Base-by-base conservation (phyloP, 441 rosid species). In the Mallotus repandus region DNA sequence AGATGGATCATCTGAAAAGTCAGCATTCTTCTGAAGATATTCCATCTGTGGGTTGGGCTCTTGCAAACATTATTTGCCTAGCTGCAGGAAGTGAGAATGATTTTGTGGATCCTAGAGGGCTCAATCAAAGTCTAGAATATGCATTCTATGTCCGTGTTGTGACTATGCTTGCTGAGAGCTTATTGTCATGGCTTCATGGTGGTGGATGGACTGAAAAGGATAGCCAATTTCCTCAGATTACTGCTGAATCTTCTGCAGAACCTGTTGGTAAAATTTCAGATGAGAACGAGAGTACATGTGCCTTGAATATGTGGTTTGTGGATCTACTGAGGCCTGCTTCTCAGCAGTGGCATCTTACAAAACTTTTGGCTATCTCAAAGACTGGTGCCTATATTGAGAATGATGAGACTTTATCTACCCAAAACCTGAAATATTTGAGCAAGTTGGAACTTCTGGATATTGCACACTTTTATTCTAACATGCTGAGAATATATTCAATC, bases 301-400 rank as follows among this genome's bases (percentile, higher is more conserved):
- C 89, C 77, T 78, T 79, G 59, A 85, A 85, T 76, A 80, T 81
- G 79, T 84, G 87, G 59, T 92, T 81, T 80, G 70, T 89, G 78
- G 92, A 94, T 77, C 84, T 86, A 66, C 76, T 87, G 76, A 84
- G 81, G 73, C 93, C 99, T 70, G 87, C 94, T 72, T 92, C 88
- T 83, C 91, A 96, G 84, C 99, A 88, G 78, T 92, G 97, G 91
- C 98, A 93, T 89, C 97, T 96, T 54, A 85, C 78, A 79, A 89
- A 84, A 81, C 93, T 96, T 69, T 64, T 96, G 86, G 88, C 84
- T 19, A 78, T 76, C 72, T 76, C 86, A 74, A 86, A 84, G 82
- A 79, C 61, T 32, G 84, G 77, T 79, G 77, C 78, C 57, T 3
- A 56, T 81, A 70, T 59, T 76, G 56, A 71, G 56, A 81, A 65